Base-by-base conservation (phyloP, 2,329 filamentous ascomycete species). In the Alternaria sp. region DNA sequence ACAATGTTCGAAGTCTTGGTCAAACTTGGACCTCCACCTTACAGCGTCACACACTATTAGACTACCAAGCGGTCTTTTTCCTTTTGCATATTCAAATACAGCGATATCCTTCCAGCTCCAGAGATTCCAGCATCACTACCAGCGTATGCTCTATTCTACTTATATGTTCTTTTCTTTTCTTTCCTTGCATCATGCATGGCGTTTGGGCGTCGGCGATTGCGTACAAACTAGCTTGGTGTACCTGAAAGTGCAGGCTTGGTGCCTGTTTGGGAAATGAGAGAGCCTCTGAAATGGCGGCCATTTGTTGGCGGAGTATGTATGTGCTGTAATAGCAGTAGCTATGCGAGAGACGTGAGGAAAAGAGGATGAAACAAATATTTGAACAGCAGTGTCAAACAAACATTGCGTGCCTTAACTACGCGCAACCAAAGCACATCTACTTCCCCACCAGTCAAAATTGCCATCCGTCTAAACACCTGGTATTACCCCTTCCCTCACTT, bases 121-220 rank as follows among this genome's bases (percentile, higher is more conserved):
- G 23, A 40, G 17, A 17, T 17, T 17, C 17, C 17, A 29, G 50
- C 55, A 65, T 62, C 34, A 45, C 17, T 45, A 60, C 31, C 39
- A 41, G 51, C 24, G 51, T 40, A 56, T 45, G 51, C 55, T 34
- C 57, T 24, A 51, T 39, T 36, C 40, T 45, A 54, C 37, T 42
- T 56, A 26, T 26, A 24, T 58, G 45, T 45, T 49, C 23, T 53
- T 9, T 39, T 24, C 17, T 50, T 44, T 28, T 39, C 56, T 45
- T 56, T 45, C 17, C 17, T 63, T 69, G 67, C 65, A 68, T 68
- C 59, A 57, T 58, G 54, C 57, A 48, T 31, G 67, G 67, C 65
- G 67, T 69, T 69, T 51, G 21, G 46, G 44, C 31, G 44, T 48
- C 29, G 8, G 31, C 13, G 29, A n/a, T 28, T 34, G 29, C 11